These are phyloP conservation scores for Mrakiaceae sp. DNA, from an alignment of 1,284 basidiomycete genomes.

Conservation along the genomic window DNA sequence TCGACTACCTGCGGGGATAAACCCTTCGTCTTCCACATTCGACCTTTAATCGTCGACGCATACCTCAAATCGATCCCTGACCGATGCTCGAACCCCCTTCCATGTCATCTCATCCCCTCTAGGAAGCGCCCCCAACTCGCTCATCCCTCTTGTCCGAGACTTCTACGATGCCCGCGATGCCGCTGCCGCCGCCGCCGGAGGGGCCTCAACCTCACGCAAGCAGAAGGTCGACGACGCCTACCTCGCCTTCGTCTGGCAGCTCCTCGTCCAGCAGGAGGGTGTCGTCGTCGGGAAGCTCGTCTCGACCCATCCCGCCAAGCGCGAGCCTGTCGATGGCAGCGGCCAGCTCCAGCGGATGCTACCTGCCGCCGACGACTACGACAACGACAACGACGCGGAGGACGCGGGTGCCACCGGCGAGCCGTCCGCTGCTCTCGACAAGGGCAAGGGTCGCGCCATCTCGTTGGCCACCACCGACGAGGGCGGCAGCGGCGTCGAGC, in stretches of 20 bases:
- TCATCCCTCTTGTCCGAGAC: not conserved
- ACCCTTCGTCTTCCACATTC: not conserved
- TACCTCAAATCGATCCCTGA: not conserved
- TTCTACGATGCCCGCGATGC: not conserved
- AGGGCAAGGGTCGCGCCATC: too few relatives aligned
- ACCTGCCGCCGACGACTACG: too few relatives aligned
- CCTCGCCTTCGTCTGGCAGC: constrained; percentile 5
- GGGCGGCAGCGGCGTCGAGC: too few relatives aligned
- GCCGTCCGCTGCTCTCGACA: too few relatives aligned
- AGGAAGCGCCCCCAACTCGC: constrained; percentile 3
- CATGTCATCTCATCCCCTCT: not conserved
- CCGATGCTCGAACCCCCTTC: not conserved
- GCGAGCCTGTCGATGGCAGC: not conserved
- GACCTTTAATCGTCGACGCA: not conserved
- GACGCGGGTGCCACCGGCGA: too few relatives aligned
- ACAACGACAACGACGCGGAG: too few relatives aligned
- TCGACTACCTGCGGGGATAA: too few relatives aligned
- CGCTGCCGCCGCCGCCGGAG: too few relatives aligned
- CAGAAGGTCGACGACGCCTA: constrained; percentile 4
- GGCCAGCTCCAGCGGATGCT: not conserved
- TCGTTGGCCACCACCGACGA: too few relatives aligned
- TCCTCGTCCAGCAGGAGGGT: constrained; percentile 4
- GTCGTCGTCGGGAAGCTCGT: not conserved
- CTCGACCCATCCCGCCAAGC: not conserved
- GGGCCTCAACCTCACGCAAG: not conserved